Percentiles rank a stretch among this genome's conserved stretches.
phyloP scores from a whole-genome alignment of 257 asterid species.

The Handroanthus guayacan region DNA sequence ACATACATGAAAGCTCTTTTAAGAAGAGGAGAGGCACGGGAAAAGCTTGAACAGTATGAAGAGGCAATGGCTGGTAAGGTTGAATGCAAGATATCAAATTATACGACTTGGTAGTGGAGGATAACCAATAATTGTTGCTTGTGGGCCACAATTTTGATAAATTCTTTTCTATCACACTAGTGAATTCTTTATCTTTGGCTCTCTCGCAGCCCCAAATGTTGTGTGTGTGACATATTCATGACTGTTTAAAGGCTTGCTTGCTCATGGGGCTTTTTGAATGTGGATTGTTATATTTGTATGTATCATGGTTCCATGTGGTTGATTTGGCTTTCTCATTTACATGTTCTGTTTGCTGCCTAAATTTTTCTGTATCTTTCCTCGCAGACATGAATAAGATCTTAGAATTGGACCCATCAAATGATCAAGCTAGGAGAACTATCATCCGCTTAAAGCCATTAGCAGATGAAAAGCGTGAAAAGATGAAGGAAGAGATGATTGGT shows the following conservation, averaged over 20 bases:
- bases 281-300: slow-evolving; percentile 26
- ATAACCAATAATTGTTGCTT: slow-evolving; percentile 3
- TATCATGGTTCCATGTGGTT: not conserved
- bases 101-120: slow-evolving; percentile 20
- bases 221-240: slow-evolving; percentile 11
- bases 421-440: slow-evolving; percentile 81
- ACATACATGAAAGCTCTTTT: slow-evolving; percentile 72
- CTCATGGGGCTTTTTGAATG: slow-evolving; percentile 2
- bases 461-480: slow-evolving; percentile 92
- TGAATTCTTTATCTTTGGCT: not conserved
- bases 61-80: slow-evolving; percentile 83
- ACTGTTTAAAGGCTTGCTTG: not conserved
- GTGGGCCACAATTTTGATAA: not conserved
- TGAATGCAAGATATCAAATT: slow-evolving; percentile 5
- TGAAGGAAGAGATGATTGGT: slow-evolving; percentile 99
- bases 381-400: slow-evolving; percentile 82
- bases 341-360: slow-evolving; percentile 16
- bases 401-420: slow-evolving; percentile 81
- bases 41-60: slow-evolving; percentile 86
- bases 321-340: slow-evolving; percentile 20
- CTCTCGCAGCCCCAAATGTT: slow-evolving; percentile 7
- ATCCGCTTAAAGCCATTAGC: slow-evolving; percentile 89
- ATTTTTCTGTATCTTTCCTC: slow-evolving; percentile 26
- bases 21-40: slow-evolving; percentile 94
- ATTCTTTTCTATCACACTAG: slow-evolving; percentile 7